Evolutionary conservation across 768 basidiomycete genomes (phyloP).

Genomic region (Suillus spraguei): DNA sequence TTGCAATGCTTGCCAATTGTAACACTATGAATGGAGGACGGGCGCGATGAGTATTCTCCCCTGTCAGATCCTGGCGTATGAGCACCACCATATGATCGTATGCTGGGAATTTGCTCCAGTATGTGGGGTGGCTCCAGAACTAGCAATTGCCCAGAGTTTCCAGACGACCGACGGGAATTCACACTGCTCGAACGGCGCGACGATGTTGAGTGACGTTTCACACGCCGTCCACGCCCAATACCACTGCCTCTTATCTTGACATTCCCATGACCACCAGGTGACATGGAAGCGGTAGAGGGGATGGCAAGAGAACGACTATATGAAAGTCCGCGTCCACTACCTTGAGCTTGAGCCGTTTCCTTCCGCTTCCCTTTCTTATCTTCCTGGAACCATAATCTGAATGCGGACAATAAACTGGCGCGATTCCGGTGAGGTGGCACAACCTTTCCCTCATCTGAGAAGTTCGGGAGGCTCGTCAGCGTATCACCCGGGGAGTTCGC

Average conservation of each 20-base stretch:
- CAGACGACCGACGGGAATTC: conserved; percentile 77
- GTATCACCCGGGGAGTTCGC: conserved; percentile 56
- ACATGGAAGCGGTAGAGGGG: conserved; percentile 28
- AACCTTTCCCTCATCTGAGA: conserved; percentile 36
- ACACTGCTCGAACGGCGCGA: conserved; percentile 91
- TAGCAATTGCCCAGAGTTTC: conserved; percentile 47
- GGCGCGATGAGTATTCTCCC: conserved; percentile 76
- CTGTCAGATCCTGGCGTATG: conserved; percentile 89
- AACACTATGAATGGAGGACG: conserved; percentile 85
- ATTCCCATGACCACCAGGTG: conserved; percentile 36
- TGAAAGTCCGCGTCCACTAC: conserved; percentile 23
- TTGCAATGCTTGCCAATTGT: conserved; percentile 66
- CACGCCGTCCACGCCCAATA: conserved; percentile 49
- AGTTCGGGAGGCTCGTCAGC: conserved; percentile 49
- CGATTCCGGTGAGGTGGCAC: conserved; percentile 55
- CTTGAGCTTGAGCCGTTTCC: conserved; percentile 34
- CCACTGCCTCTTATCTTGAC: conserved; percentile 56
- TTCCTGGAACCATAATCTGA: conserved; percentile 92
- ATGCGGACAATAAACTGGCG: conserved; percentile 81
- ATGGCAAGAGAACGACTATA: conserved; percentile 29
- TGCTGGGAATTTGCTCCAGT: conserved; percentile 53
- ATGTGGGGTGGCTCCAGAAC: conserved; percentile 59
- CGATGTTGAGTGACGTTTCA: conserved; percentile 71
- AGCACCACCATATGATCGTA: conserved; percentile 75
- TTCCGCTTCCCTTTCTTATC: conserved; percentile 88